phyloP scores from a whole-genome alignment of 495 filamentous ascomycete species.

The Apiosordaria backusii region DNA sequence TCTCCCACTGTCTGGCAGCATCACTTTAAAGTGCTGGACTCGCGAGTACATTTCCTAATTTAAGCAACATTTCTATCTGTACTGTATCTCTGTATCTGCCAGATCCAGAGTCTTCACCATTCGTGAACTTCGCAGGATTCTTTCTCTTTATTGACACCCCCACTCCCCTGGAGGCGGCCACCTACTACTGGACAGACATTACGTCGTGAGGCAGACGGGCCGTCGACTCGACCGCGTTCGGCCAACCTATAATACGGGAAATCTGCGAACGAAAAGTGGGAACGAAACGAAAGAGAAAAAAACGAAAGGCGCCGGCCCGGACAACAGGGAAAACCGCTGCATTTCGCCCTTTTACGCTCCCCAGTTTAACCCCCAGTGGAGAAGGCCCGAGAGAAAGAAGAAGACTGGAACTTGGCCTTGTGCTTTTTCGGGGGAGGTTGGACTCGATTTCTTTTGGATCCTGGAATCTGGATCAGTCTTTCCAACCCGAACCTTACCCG shows the following conservation, averaged over 20 bases:
- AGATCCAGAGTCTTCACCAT: no score
- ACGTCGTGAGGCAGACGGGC: constrained; percentile 20
- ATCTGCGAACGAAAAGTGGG: constrained; percentile 20
- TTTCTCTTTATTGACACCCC: neutral
- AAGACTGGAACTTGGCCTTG: constrained; percentile 17
- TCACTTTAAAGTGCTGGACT: no score
- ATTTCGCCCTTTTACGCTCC: constrained; percentile 7
- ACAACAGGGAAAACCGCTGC: constrained; percentile 13
- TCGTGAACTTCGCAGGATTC: no score
- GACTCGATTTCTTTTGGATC: neutral
- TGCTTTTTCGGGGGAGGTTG: neutral
- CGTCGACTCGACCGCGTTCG: constrained; percentile 2
- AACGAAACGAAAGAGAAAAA: constrained; percentile 4
- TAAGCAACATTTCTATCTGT: neutral
- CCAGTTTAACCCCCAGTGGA: constrained; percentile 6
- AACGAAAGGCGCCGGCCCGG: constrained; percentile 13
- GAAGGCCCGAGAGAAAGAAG: constrained; percentile 12
- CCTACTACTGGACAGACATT: no score
- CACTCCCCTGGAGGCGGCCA: neutral
- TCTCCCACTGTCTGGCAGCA: neutral
- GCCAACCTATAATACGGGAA: constrained; percentile 18
- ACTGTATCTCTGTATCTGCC: no score
- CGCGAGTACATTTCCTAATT: neutral
- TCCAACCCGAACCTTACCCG: neutral
- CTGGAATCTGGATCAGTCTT: neutral